Base-by-base conservation (phyloP, 805 yeast species). In the Lipomyces sp. region DNA sequence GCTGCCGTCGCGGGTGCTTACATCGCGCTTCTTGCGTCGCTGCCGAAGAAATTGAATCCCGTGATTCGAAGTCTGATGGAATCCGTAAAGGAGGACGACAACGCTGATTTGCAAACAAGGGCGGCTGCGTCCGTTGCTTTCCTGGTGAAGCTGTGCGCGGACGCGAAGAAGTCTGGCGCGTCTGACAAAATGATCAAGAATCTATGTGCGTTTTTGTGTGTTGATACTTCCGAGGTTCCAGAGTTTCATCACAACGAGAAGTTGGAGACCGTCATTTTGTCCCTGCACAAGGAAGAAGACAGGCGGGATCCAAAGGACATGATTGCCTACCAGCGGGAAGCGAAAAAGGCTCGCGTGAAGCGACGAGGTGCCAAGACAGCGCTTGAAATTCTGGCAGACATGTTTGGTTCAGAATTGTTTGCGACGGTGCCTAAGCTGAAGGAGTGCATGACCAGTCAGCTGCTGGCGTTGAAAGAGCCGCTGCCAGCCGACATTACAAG, bases 191-290 rank as follows among this genome's bases (percentile, higher is more conserved):
- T 95, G 57, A 80, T 87, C 39, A 91, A 87, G 65, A 93, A 93
- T 63, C 70, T 95, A 49, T 86, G 96, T 70, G 95, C 91, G 0
- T 91, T 91, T 65, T 65, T 93, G 45, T 93, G 98, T 70, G 96
- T 90, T 29, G 98, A 91, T 65, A 88, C 96, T 0, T 80, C 93
- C 2, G 97, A 90, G 64, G 96, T 91, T 29, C 98, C 98, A 2
- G 97, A 88, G 62, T 93, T 87, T 63, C 73, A 74, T 14, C 82
- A 84, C 39, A 85, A 86, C 60, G 76, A 78, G 34, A 67, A 69
- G 13, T 71, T 75, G 49, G 74, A 68, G 16, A 80, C 78, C 39
- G 70, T 71, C 13, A 83, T 91, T 11, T 69, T 90, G 46, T 87
- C 96, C 1, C 73, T 89, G 59, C 74, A 80, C 48, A 87, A 86